These are phyloP conservation scores for Neurospora sp. DNA, from an alignment of 495 filamentous ascomycete genomes.

Conservation along the genomic window DNA sequence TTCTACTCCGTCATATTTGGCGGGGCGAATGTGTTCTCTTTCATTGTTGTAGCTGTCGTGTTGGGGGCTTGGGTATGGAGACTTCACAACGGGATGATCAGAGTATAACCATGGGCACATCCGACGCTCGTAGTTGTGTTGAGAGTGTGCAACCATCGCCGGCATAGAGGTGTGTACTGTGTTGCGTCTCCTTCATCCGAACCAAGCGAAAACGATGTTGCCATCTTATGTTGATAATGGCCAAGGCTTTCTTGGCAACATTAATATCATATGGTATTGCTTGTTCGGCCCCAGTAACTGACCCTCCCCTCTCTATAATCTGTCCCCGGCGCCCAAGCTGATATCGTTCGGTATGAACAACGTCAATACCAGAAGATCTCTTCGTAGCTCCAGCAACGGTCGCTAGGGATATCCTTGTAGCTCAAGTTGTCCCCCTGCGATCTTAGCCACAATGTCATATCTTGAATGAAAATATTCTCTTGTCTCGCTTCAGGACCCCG, in stretches of 20 bases:
- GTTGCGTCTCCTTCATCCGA: not conserved
- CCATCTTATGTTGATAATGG: no score
- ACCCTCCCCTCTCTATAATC: not conserved
- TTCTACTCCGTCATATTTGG: constrained; percentile 61
- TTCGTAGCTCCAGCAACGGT: not conserved
- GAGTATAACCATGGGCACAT: not conserved
- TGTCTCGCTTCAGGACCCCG: not conserved
- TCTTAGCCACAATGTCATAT: not conserved
- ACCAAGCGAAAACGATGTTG: no score
- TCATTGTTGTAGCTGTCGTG: constrained; percentile 44
- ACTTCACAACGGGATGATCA: not conserved
- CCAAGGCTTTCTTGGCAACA: not conserved
- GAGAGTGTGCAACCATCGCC: not conserved
- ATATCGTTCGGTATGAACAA: not conserved
- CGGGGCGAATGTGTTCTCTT: constrained; percentile 57
- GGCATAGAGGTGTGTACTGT: not conserved
- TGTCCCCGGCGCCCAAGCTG: not conserved
- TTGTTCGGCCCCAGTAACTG: not conserved
- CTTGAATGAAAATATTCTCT: not conserved
- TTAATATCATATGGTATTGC: not conserved
- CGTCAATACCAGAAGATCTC: not conserved
- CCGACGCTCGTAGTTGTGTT: not conserved
- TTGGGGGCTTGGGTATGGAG: constrained; percentile 45
- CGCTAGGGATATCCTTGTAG: not conserved
- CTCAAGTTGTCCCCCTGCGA: not conserved